Evolutionary conservation across 148 eudicot species (phyloP).

Genomic region (Spergularia marina): DNA sequence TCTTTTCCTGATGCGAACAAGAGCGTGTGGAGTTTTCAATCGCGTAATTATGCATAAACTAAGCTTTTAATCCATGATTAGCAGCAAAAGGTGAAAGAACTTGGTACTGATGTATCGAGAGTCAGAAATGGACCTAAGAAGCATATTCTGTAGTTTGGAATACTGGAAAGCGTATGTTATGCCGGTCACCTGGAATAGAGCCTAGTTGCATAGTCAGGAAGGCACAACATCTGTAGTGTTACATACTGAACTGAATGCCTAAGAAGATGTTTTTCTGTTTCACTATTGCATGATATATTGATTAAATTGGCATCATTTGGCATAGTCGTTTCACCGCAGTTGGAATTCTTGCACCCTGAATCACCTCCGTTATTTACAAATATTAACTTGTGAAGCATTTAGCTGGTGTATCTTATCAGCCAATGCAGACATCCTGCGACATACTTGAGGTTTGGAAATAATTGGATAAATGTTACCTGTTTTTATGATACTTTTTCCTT

Average conservation of each 20-base stretch:
- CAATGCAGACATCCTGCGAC: background rate
- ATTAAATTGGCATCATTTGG: background rate
- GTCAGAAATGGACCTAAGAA: slow-evolving; percentile 1
- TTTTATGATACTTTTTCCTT: no score
- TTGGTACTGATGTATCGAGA: background rate
- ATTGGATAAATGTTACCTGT: background rate
- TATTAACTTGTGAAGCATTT: background rate
- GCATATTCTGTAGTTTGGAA: slow-evolving; percentile 23
- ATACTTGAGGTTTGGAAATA: background rate
- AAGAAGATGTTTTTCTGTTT: no score
- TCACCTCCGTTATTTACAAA: no score
- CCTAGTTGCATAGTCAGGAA: background rate
- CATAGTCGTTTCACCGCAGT: background rate
- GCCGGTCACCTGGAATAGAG: background rate
- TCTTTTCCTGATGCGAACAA: slow-evolving; percentile 7
- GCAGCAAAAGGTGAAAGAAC: slow-evolving; percentile 8
- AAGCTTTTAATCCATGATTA: slow-evolving; percentile 18
- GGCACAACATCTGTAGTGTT: no score
- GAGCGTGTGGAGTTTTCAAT: slow-evolving; percentile 17
- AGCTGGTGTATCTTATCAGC: background rate
- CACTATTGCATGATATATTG: background rate
- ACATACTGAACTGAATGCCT: no score
- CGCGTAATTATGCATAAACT: slow-evolving; percentile 18
- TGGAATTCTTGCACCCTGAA: no score
- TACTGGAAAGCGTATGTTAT: background rate